Evolutionary conservation across 768 basidiomycete genomes (phyloP).

Genomic region (Tricholoma flavovirens): DNA sequence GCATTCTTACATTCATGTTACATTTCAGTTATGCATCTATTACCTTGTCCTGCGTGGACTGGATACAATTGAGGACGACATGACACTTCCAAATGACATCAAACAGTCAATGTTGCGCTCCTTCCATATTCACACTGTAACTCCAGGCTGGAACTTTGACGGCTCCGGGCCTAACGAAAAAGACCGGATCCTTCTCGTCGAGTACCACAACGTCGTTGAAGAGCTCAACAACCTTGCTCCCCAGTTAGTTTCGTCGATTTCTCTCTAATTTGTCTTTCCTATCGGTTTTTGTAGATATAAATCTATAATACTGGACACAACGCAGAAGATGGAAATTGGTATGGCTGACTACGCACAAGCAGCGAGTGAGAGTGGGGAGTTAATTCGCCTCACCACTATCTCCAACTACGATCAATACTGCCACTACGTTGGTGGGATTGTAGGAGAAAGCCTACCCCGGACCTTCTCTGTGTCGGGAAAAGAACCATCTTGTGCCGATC

Average conservation of each 20-base stretch:
- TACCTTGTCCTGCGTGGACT: constrained; percentile 92
- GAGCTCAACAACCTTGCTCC: constrained; percentile 69
- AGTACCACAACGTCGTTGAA: constrained; percentile 77
- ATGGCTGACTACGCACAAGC: constrained; percentile 95
- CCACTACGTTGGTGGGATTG: constrained; percentile 96
- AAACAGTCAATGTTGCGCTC: constrained; percentile 82
- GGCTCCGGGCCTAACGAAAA: constrained; percentile 83
- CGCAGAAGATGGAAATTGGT: constrained; percentile 81
- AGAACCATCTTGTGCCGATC: constrained; percentile 64
- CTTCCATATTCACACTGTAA: constrained; percentile 74
- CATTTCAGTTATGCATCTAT: constrained; percentile 81
- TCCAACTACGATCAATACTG: constrained; percentile 95
- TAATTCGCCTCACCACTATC: constrained; percentile 66
- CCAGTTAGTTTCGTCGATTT: constrained; percentile 37
- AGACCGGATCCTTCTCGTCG: constrained; percentile 77
- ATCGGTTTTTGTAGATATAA: constrained; percentile 46
- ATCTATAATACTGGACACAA: constrained; percentile 75
- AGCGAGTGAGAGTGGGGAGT: constrained; percentile 55
- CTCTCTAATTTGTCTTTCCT: constrained; percentile 1
- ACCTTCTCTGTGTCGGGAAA: constrained; percentile 82
- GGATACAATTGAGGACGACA: constrained; percentile 98
- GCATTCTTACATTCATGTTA: neutral
- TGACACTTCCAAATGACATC: constrained; percentile 81
- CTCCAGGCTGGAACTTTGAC: constrained; percentile 82
- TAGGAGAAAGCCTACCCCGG: constrained; percentile 89